Conservation (phyloP, 192 early-diverging fungal genomes). For the Entrophospora sp. region DNA sequence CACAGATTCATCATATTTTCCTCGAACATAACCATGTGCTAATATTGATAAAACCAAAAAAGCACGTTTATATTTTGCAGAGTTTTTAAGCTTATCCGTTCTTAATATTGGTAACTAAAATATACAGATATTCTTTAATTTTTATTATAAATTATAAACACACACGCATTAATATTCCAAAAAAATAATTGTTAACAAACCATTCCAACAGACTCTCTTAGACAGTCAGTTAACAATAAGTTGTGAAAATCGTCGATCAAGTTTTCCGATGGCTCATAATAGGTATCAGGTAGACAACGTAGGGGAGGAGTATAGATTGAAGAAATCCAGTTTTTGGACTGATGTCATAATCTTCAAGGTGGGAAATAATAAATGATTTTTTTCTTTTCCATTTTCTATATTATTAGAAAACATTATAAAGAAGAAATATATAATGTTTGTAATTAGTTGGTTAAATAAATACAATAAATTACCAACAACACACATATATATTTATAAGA, state of each 20-base stretch:
- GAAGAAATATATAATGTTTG: no score
- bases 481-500: no score
- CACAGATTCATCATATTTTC: slow-evolving; percentile 63
- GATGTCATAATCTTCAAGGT: slow-evolving; percentile 76
- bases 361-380: slow-evolving; percentile 14
- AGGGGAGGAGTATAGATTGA: slow-evolving; percentile 69
- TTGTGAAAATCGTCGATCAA: slow-evolving; percentile 71
- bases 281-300: slow-evolving; percentile 57
- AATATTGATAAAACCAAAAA: slow-evolving; percentile 81
- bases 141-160: neutral
- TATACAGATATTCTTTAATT: no score
- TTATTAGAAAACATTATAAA: neutral
- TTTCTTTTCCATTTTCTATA: neutral
- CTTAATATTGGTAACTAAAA: slow-evolving; percentile 70
- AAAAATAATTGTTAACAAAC: slow-evolving; percentile 33
- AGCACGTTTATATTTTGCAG: slow-evolving; percentile 75
- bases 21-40: slow-evolving; percentile 89
- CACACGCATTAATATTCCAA: neutral
- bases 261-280: slow-evolving; percentile 83
- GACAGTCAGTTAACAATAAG: slow-evolving; percentile 59
- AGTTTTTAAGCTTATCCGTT: slow-evolving; percentile 44
- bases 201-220: slow-evolving; percentile 57
- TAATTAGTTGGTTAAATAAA: no score
- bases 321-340: slow-evolving; percentile 79
- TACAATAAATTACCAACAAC: no score